Conservation (phyloP, 495 filamentous ascomycete genomes). For the Tuber borchii region DNA sequence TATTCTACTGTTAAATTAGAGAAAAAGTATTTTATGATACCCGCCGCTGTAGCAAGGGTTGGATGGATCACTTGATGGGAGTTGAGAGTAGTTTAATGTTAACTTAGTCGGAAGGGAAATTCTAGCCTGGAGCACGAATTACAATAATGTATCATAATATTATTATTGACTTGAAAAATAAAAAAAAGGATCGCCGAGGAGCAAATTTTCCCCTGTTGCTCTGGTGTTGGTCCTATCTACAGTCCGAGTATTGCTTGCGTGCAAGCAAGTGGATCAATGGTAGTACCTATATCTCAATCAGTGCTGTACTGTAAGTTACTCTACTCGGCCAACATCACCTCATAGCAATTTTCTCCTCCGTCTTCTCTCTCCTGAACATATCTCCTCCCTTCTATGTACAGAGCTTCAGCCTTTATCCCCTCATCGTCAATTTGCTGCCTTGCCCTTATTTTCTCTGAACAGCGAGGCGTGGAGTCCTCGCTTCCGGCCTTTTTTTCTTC, state of each 20-base stretch:
- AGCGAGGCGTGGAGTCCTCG: background rate
- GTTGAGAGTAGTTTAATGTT: background rate
- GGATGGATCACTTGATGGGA: background rate
- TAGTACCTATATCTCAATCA: background rate
- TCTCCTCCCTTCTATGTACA: background rate
- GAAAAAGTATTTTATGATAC: background rate
- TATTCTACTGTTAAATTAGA: background rate
- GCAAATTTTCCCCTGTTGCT: background rate
- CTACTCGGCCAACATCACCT: constrained; percentile 3
- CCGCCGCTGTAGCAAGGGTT: background rate
- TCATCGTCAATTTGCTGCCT: background rate
- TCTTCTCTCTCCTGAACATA: background rate
- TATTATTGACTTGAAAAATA: too few relatives aligned
- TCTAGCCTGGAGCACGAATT: background rate
- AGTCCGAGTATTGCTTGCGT: background rate
- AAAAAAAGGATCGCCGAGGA: background rate
- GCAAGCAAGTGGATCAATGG: background rate
- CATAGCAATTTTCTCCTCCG: background rate
- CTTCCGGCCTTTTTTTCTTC: background rate
- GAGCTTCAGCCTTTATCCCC: background rate
- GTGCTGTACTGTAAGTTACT: constrained; percentile 6
- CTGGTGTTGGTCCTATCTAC: background rate
- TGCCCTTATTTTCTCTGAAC: background rate
- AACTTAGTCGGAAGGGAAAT: background rate
- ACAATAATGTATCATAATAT: background rate